phyloP scores from a whole-genome alignment of 257 asterid genomes.

The Striga asiatica region DNA sequence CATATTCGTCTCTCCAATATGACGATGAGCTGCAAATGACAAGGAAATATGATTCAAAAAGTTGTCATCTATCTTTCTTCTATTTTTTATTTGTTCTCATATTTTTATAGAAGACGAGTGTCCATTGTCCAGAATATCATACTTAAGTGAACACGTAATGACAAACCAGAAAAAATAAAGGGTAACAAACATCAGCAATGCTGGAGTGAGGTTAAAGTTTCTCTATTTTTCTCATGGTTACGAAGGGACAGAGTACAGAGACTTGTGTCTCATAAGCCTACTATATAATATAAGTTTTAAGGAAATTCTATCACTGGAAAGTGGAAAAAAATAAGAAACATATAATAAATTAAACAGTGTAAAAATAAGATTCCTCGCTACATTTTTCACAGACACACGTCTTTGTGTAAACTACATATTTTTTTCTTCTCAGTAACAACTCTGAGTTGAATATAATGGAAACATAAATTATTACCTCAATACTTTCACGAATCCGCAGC shows the following conservation, averaged over 20 bases:
- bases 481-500: constrained; percentile 85
- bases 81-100: no score
- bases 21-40: constrained; percentile 74
- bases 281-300: not conserved
- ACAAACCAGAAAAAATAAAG: not conserved
- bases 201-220: constrained; percentile 4
- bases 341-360: not conserved
- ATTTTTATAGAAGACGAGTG: no score
- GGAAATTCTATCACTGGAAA: not conserved
- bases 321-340: not conserved
- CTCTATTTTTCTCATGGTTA: not conserved
- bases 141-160: not conserved
- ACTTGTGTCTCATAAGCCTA: not conserved
- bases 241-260: not conserved
- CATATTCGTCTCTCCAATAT: constrained; percentile 97
- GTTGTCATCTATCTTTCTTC: no score
- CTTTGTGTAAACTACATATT: not conserved
- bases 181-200: not conserved
- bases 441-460: not conserved
- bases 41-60: not conserved
- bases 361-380: constrained; percentile 78
- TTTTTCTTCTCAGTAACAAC: not conserved
- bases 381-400: constrained; percentile 13
- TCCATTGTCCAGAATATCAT: no score
- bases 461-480: constrained; percentile 45